Conservation (phyloP, 1,139 yeast species). For the Scheffersomyces titani region DNA sequence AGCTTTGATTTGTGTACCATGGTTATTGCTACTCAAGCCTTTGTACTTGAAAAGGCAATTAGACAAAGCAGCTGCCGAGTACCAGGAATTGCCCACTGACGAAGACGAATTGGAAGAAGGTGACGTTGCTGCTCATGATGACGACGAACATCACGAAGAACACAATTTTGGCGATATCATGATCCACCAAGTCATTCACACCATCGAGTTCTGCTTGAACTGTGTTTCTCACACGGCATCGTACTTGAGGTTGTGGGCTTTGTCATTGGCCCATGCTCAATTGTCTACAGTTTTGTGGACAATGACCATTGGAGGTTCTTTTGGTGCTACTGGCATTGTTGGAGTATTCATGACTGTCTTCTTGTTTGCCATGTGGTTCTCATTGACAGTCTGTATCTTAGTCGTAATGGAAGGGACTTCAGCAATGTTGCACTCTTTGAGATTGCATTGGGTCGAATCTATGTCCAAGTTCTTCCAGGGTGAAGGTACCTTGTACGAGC, state of each 20-base stretch:
- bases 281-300: conserved; percentile 92
- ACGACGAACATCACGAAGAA: conserved; percentile 52
- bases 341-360: conserved; percentile 77
- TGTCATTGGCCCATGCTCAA: conserved; percentile 96
- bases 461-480: conserved; percentile 98
- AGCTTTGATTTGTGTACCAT: conserved; percentile 91
- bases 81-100: conserved; percentile 25
- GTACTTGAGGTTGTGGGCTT: conserved; percentile 93
- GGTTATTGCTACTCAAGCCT: conserved; percentile 91
- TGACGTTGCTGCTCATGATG: conserved; percentile 23
- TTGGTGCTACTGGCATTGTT: conserved; percentile 63
- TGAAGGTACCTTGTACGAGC: conserved; percentile 87
- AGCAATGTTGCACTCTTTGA: conserved; percentile 95
- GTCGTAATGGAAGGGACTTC: conserved; percentile 99
- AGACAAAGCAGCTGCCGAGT: conserved; percentile 29
- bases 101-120: conserved; percentile 14
- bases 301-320: conserved; percentile 88
- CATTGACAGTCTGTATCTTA: conserved; percentile 82
- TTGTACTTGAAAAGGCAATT: conserved; percentile 47
- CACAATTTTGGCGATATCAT: conserved; percentile 86
- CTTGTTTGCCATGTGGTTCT: conserved; percentile 93
- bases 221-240: conserved; percentile 99
- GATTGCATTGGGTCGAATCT: conserved; percentile 98
- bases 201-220: conserved; percentile 96
- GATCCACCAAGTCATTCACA: conserved; percentile 97